Evolutionary conservation across 108 stramenopile species (phyloP).

Genomic region (Nitzschia sp.): DNA sequence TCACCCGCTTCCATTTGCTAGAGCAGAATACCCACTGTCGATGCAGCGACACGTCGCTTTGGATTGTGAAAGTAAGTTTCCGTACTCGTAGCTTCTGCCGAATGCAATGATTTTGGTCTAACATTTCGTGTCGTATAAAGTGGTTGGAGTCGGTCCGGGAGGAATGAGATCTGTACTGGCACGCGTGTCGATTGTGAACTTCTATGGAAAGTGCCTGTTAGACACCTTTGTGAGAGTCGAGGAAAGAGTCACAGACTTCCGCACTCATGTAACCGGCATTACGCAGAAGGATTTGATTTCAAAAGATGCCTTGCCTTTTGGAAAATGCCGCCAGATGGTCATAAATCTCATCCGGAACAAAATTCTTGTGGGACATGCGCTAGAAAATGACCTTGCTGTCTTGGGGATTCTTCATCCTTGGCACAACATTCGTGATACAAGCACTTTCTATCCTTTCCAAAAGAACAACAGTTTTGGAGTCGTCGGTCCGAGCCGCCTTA

Average conservation of each 20-base stretch:
- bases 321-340: conserved; percentile 62
- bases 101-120: not conserved
- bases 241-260: conserved; percentile 83
- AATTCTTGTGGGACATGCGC: conserved; percentile 91
- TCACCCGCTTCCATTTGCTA: not conserved
- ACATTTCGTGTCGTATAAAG: conserved; percentile 20
- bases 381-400: conserved; percentile 86
- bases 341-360: conserved; percentile 69
- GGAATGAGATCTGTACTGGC: conserved; percentile 68
- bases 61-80: conserved; percentile 76
- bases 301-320: conserved; percentile 67
- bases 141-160: conserved; percentile 85
- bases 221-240: conserved; percentile 60
- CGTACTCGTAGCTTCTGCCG: not conserved
- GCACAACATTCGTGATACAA: conserved; percentile 79
- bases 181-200: conserved; percentile 69
- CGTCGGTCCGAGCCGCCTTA: conserved; percentile 38
- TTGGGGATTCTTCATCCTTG: conserved; percentile 81
- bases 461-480: conserved; percentile 56
- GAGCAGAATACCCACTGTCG: too few species aligned
- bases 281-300: conserved; percentile 10
- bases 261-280: conserved; percentile 62
- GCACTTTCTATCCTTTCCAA: conserved; percentile 78
- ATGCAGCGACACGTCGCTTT: conserved; percentile 53
- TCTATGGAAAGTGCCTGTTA: conserved; percentile 52